Percentiles rank a stretch among this genome's conserved stretches.
Evolutionary conservation across 345 rosid species (phyloP).

Genomic region (Turritis glabra): DNA sequence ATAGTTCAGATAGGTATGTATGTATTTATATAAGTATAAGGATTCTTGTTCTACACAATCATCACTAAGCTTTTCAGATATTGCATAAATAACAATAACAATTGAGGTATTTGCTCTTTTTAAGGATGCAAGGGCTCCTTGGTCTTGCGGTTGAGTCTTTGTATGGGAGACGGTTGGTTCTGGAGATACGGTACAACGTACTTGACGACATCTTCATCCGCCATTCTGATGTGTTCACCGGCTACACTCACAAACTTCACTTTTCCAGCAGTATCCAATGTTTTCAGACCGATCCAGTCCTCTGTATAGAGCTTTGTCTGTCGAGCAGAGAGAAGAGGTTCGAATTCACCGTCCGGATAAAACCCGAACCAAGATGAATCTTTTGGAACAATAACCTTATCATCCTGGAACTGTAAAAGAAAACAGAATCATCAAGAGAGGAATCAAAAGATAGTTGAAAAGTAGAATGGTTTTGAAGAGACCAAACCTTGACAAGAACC

Average conservation of each 20-base stretch:
- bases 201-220: slow-evolving; percentile 50
- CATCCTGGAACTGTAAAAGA: slow-evolving; percentile 60
- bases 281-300: slow-evolving; percentile 80
- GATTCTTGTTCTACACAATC: slow-evolving; percentile 21
- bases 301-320: slow-evolving; percentile 61
- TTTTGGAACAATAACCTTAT: slow-evolving; percentile 73
- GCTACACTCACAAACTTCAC: slow-evolving; percentile 63
- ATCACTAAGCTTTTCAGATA: neutral
- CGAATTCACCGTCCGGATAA: slow-evolving; percentile 68
- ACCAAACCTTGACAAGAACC: slow-evolving; percentile 77
- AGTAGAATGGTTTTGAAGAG: neutral
- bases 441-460: neutral
- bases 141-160: slow-evolving; percentile 24
- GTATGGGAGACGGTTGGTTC: slow-evolving; percentile 31
- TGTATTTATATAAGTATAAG: neutral
- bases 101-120: neutral
- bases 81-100: neutral
- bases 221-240: slow-evolving; percentile 56
- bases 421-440: neutral
- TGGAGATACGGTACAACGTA: slow-evolving; percentile 63
- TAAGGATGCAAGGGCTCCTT: slow-evolving; percentile 17
- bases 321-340: slow-evolving; percentile 53
- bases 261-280: slow-evolving; percentile 65
- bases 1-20: neutral
- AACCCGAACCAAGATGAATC: slow-evolving; percentile 92